Conservation (phyloP, 2,329 filamentous ascomycete species). For the Colletotrichum sp. region DNA sequence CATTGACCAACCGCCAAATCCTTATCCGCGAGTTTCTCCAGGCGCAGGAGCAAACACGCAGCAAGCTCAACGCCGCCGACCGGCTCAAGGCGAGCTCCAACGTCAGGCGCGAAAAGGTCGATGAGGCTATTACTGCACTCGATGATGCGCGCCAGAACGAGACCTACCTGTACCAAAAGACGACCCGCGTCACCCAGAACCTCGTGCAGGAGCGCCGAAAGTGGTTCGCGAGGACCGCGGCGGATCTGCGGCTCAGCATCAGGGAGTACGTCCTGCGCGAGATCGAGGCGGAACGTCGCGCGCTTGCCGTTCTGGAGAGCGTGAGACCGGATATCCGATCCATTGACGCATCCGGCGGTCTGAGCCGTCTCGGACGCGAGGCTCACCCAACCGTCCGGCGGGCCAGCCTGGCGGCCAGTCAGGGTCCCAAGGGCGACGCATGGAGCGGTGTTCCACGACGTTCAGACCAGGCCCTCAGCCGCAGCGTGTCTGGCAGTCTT, state of each 20-base stretch:
- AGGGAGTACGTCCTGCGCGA: slow-evolving; percentile 93
- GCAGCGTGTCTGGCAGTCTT: slow-evolving; percentile 78
- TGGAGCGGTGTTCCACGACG: slow-evolving; percentile 94
- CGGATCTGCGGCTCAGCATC: slow-evolving; percentile 83
- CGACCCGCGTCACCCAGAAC: slow-evolving; percentile 86
- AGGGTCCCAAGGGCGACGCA: slow-evolving; percentile 96
- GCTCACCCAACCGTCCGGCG: slow-evolving; percentile 78
- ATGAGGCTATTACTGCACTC: slow-evolving; percentile 91
- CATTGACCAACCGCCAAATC: slow-evolving; percentile 96
- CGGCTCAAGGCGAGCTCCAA: slow-evolving; percentile 85
- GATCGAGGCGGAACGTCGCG: slow-evolving; percentile 93
- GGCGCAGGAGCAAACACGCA: slow-evolving; percentile 84
- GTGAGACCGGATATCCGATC: slow-evolving; percentile 91
- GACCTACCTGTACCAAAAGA: slow-evolving; percentile 82
- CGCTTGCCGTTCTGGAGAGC: slow-evolving; percentile 89
- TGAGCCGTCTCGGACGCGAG: slow-evolving; percentile 89
- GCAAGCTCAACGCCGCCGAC: slow-evolving; percentile 85
- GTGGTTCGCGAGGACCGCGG: slow-evolving; percentile 87
- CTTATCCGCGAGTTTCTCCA: slow-evolving; percentile 91
- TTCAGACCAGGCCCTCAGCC: slow-evolving; percentile 72
- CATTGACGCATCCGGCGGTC: slow-evolving; percentile 88
- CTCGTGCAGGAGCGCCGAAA: slow-evolving; percentile 85
- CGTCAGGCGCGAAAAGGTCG: slow-evolving; percentile 92
- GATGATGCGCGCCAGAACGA: slow-evolving; percentile 88
- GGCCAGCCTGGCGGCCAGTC: slow-evolving; percentile 80